phyloP scores from a whole-genome alignment of 2,329 filamentous ascomycete species.

The Pseudomassariella vexata region DNA sequence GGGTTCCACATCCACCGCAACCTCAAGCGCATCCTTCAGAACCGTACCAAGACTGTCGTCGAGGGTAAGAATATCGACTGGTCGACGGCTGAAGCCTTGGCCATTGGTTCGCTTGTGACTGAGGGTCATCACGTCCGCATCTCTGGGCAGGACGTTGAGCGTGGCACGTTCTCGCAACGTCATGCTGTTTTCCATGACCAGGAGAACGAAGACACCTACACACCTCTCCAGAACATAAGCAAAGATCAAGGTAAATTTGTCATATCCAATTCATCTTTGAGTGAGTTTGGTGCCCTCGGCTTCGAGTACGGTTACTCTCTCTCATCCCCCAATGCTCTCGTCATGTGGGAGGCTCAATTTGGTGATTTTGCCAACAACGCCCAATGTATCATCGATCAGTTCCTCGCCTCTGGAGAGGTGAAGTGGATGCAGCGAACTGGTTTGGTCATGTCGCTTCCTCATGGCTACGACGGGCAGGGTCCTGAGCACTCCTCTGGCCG shows the following conservation, averaged over 20 bases:
- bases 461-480: slow-evolving; percentile 97
- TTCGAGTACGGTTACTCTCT: slow-evolving; percentile 99
- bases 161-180: slow-evolving; percentile 97
- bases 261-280: slow-evolving; percentile 90
- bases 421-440: slow-evolving; percentile 99
- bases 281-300: slow-evolving; percentile 68
- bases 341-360: slow-evolving; percentile 99
- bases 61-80: slow-evolving; percentile 97
- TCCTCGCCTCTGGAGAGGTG: slow-evolving; percentile 92
- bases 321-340: slow-evolving; percentile 90
- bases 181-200: slow-evolving; percentile 98
- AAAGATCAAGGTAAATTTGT: slow-evolving; percentile 93
- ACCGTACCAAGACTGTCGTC: slow-evolving; percentile 83
- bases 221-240: slow-evolving; percentile 81
- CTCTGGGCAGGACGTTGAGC: slow-evolving; percentile 97
- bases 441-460: slow-evolving; percentile 90
- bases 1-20: slow-evolving; percentile 89
- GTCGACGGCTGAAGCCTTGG: slow-evolving; percentile 92
- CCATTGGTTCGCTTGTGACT: slow-evolving; percentile 82
- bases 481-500: slow-evolving; percentile 97
- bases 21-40: slow-evolving; percentile 88
- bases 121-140: slow-evolving; percentile 97
- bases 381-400: slow-evolving; percentile 98
- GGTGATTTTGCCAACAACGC: slow-evolving; percentile 99
- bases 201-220: slow-evolving; percentile 88